A percentile compares a stretch with the other conserved stretches of the same genome.
These are phyloP conservation scores for Ophiostoma perfectum DNA, from an alignment of 2,329 filamentous ascomycete species.

Conservation along the genomic window DNA sequence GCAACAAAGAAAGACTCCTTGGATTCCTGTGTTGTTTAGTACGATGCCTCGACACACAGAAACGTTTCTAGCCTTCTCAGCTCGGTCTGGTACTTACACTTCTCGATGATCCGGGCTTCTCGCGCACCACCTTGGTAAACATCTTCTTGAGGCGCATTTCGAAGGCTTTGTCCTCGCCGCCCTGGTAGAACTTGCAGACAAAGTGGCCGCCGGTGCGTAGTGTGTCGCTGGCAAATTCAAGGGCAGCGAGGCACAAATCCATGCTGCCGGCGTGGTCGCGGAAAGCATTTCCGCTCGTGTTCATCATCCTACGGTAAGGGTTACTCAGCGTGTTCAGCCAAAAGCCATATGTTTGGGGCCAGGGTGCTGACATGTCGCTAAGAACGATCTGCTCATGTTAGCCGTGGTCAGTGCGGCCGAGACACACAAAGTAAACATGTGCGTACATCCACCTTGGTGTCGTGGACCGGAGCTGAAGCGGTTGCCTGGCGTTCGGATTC, in stretches of 20 bases:
- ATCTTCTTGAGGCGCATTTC: slow-evolving; percentile 68
- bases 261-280: slow-evolving; percentile 91
- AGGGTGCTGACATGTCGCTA: slow-evolving; percentile 99
- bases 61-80: background rate
- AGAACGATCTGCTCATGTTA: slow-evolving; percentile 57
- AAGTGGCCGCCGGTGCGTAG: slow-evolving; percentile 80
- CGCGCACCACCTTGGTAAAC: slow-evolving; percentile 73
- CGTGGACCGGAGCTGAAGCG: slow-evolving; percentile 24
- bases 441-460: slow-evolving; percentile 53
- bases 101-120: slow-evolving; percentile 88
- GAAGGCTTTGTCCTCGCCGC: slow-evolving; percentile 73
- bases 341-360: slow-evolving; percentile 72
- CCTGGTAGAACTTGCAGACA: slow-evolving; percentile 96
- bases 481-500: slow-evolving; percentile 54
- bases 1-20: slow-evolving; percentile 85
- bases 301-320: slow-evolving; percentile 98
- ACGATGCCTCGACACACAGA: background rate
- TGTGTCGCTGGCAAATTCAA: slow-evolving; percentile 80
- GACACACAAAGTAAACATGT: too few species aligned
- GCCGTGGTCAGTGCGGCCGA: too few species aligned
- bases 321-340: slow-evolving; percentile 88
- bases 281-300: slow-evolving; percentile 83
- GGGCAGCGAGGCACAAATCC: slow-evolving; percentile 83
- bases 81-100: slow-evolving; percentile 52
- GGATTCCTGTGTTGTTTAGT: slow-evolving; percentile 55